These are phyloP conservation scores for Morella rubra DNA, from an alignment of 306 rosid genomes.

Conservation along the genomic window DNA sequence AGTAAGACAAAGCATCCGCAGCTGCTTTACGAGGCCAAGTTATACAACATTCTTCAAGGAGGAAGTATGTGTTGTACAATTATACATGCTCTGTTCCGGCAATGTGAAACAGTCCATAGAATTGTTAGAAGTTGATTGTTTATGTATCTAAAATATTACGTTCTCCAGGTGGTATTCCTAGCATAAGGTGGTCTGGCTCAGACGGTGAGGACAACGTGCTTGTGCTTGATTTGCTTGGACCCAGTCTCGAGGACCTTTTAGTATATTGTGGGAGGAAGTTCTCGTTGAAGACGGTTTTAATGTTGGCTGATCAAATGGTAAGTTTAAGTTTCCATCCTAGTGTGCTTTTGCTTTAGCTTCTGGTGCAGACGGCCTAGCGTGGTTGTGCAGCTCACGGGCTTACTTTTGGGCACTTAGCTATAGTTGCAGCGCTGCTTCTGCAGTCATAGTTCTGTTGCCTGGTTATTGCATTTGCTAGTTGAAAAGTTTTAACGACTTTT, in stretches of 20 bases:
- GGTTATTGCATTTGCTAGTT: background rate
- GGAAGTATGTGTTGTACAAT: slow-evolving; percentile 70
- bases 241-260: slow-evolving; percentile 65
- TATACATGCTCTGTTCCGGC: background rate
- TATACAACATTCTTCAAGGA: slow-evolving; percentile 86
- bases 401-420: background rate
- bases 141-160: background rate
- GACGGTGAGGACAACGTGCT: slow-evolving; percentile 56
- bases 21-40: slow-evolving; percentile 86
- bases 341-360: background rate
- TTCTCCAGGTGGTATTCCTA: slow-evolving; percentile 52
- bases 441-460: background rate
- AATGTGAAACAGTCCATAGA: no score
- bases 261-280: slow-evolving; percentile 61
- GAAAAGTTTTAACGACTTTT: background rate
- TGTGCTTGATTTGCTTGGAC: slow-evolving; percentile 60
- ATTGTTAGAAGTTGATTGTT: no score
- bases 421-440: background rate
- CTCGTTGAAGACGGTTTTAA: slow-evolving; percentile 51
- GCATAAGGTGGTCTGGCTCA: slow-evolving; percentile 53
- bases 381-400: background rate
- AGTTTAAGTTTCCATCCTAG: background rate
- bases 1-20: slow-evolving; percentile 94
- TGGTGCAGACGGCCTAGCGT: background rate
- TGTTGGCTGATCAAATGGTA: slow-evolving; percentile 72